Percentiles rank a stretch among this genome's conserved stretches.
Conservation (phyloP, 192 early-diverging fungal genomes). For the Coemansia sp. region DNA sequence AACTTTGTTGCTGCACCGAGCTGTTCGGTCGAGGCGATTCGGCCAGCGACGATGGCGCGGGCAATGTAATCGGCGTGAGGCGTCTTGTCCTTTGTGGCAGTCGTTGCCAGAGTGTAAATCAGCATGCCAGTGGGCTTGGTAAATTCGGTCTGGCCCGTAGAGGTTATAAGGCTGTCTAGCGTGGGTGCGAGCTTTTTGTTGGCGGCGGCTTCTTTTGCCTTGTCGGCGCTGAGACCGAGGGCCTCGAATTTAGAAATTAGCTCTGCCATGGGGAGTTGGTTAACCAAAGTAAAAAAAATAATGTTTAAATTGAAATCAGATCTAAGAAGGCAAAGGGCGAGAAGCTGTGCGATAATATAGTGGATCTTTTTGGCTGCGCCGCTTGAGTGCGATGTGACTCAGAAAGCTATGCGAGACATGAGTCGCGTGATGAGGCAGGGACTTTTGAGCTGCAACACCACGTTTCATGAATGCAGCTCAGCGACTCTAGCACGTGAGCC, state of each 20-base stretch:
- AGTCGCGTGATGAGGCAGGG: neutral
- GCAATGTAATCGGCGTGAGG: slow-evolving; percentile 82
- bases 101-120: slow-evolving; percentile 86
- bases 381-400: neutral
- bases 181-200: slow-evolving; percentile 94
- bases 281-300: slow-evolving; percentile 13
- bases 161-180: slow-evolving; percentile 70
- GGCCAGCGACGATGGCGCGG: slow-evolving; percentile 69
- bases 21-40: slow-evolving; percentile 81
- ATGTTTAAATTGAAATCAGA: neutral
- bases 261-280: slow-evolving; percentile 23
- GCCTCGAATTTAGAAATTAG: slow-evolving; percentile 74
- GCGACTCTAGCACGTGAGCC: neutral
- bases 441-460: neutral
- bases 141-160: slow-evolving; percentile 64
- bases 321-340: neutral
- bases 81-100: slow-evolving; percentile 68
- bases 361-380: neutral
- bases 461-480: neutral
- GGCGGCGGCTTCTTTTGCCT: slow-evolving; percentile 90
- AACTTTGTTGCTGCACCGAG: slow-evolving; percentile 93
- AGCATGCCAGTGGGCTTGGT: slow-evolving; percentile 77
- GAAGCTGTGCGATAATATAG: neutral
- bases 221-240: slow-evolving; percentile 87
- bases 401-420: neutral